phyloP scores from a whole-genome alignment of 352 stramenopile genomes.

The Phytophthora hybrid region DNA sequence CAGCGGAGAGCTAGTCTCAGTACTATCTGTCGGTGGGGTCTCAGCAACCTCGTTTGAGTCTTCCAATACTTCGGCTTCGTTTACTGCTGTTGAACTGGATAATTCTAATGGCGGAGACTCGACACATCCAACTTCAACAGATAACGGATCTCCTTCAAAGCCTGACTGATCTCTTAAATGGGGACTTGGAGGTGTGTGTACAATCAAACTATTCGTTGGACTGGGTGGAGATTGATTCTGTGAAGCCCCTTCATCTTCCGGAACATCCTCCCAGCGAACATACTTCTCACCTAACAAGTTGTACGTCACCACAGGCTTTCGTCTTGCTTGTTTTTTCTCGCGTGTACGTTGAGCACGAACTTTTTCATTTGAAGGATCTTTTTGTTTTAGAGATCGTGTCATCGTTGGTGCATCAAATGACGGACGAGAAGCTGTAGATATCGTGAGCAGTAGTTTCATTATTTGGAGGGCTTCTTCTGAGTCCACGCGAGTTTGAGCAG shows the following conservation, averaged over 20 bases:
- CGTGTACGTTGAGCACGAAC: constrained; percentile 29
- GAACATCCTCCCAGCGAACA: constrained; percentile 53
- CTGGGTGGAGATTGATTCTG: constrained; percentile 22
- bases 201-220: constrained; percentile 22
- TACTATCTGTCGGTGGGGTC: background rate
- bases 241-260: background rate
- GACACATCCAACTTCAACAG: background rate
- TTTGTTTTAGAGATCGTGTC: constrained; percentile 10
- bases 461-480: constrained; percentile 39
- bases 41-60: background rate
- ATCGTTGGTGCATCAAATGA: constrained; percentile 29
- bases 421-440: constrained; percentile 3
- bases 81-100: background rate
- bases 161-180: constrained; percentile 4
- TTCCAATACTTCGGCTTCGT: background rate
- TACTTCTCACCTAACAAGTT: constrained; percentile 76
- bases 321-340: constrained; percentile 34
- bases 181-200: constrained; percentile 29
- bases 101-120: background rate
- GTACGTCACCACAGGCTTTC: constrained; percentile 62
- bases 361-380: constrained; percentile 21
- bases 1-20: background rate
- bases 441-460: constrained; percentile 29
- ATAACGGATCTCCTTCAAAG: background rate
- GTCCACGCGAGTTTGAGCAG: constrained; percentile 34